Conservation (phyloP, 495 filamentous ascomycete species). For the Hyaloscypha variabilis region DNA sequence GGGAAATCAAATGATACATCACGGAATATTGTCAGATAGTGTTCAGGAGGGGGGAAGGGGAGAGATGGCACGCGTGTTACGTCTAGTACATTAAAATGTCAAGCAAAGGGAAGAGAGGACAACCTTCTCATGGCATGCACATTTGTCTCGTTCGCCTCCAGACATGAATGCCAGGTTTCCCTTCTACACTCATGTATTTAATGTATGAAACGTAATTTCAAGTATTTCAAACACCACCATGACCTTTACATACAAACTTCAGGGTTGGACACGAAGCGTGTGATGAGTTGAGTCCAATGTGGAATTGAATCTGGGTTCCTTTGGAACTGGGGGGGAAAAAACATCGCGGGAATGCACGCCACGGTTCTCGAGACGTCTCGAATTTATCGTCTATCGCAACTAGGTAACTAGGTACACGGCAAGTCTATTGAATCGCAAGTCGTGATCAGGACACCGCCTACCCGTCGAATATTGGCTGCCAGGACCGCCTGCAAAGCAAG, state of each 20-base stretch:
- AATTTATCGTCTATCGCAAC: conserved; percentile 20
- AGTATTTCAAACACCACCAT: background rate
- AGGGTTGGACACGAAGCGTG: background rate
- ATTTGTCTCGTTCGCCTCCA: background rate
- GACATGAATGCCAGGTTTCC: background rate
- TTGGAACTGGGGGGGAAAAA: too few relatives aligned
- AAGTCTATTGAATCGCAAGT: background rate
- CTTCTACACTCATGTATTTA: conserved; percentile 19
- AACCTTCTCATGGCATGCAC: background rate
- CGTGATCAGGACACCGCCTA: background rate
- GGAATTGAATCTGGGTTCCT: too few relatives aligned
- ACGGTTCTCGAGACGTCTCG: conserved; percentile 11
- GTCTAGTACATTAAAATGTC: background rate
- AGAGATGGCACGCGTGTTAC: background rate
- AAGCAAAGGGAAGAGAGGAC: background rate
- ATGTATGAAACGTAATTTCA: conserved; percentile 34
- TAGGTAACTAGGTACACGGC: conserved; percentile 17
- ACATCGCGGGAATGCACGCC: background rate
- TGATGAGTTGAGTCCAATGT: background rate
- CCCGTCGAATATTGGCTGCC: background rate
- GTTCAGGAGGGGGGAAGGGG: background rate
- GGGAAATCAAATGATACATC: background rate
- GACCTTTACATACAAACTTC: too few relatives aligned
- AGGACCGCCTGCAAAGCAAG: background rate
- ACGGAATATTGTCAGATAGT: background rate